Evolutionary conservation across 148 eudicot genomes (phyloP).

Genomic region (Diospyros lotus): DNA sequence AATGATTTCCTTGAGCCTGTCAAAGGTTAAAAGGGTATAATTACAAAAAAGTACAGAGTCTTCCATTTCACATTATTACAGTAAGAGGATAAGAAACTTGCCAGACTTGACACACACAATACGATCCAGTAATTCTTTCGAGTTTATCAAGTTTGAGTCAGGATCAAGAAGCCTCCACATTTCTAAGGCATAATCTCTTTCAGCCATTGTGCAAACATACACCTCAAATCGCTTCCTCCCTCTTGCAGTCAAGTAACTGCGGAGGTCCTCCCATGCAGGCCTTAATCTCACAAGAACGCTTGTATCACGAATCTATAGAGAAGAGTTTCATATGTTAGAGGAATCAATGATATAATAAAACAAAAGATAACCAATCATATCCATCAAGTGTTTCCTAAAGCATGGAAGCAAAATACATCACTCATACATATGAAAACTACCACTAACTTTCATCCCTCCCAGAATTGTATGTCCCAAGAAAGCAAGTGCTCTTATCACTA

Average conservation of each 20-base stretch:
- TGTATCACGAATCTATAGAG: conserved; percentile 83
- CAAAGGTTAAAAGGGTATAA: conserved; percentile 5
- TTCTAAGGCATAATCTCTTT: conserved; percentile 99
- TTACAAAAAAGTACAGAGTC: not conserved
- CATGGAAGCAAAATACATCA: conserved; percentile 8
- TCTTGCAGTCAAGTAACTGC: conserved; percentile 92
- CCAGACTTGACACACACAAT: conserved; percentile 96
- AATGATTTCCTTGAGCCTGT: conserved; percentile 83
- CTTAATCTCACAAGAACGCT: conserved; percentile 98
- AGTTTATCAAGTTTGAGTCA: conserved; percentile 76
- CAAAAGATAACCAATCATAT: not conserved
- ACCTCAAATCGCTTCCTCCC: conserved; percentile 98
- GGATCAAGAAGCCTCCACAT: conserved; percentile 99
- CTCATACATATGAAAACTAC: not conserved
- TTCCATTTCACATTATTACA: not conserved
- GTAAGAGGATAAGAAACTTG: conserved; percentile 22
- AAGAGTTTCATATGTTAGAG: not conserved
- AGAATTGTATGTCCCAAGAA: not conserved
- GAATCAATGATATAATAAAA: not conserved
- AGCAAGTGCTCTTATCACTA: not conserved
- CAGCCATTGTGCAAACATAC: conserved; percentile 99
- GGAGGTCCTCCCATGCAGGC: conserved; percentile 99
- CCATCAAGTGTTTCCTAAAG: conserved; percentile 5
- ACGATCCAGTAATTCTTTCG: conserved; percentile 73
- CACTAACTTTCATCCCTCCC: not conserved